Conservation (phyloP, 495 filamentous ascomycete species). For the Talaromyces nanjingensis region DNA sequence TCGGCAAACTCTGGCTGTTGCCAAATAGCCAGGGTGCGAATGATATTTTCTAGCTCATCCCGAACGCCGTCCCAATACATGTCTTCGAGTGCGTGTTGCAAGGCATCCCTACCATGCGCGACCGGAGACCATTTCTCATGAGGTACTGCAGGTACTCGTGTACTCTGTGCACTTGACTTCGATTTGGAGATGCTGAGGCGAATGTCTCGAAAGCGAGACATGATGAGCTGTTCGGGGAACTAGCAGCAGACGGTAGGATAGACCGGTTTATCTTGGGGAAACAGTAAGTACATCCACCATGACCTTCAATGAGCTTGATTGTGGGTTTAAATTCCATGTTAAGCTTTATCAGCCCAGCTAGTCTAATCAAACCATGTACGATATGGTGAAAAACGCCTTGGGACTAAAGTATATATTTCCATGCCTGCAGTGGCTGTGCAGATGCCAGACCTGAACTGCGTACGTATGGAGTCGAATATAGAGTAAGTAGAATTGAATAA, state of each 20-base stretch:
- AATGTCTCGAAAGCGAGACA: neutral
- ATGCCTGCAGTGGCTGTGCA: too few species aligned
- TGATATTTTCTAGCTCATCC: conserved; percentile 16
- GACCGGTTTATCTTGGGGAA: neutral
- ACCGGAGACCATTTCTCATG: neutral
- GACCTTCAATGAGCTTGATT: neutral
- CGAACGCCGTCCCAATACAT: conserved; percentile 25
- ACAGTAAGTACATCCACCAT: neutral
- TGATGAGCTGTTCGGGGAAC: neutral
- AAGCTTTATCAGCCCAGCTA: too few species aligned
- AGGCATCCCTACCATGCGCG: conserved; percentile 7
- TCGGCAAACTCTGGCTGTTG: conserved; percentile 13
- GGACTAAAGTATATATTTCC: too few species aligned
- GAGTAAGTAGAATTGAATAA: too few species aligned
- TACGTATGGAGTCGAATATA: too few species aligned
- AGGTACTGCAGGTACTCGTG: neutral
- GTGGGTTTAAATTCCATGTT: too few species aligned
- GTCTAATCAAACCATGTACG: too few species aligned
- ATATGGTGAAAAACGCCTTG: too few species aligned
- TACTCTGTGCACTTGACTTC: neutral
- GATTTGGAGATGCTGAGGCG: neutral
- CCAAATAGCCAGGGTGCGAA: conserved; percentile 17
- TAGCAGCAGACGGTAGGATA: neutral
- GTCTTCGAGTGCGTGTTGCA: conserved; percentile 17
- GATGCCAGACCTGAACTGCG: too few species aligned